Base-by-base conservation (phyloP, 257 asterid species). In the Capsicum pubescens region DNA sequence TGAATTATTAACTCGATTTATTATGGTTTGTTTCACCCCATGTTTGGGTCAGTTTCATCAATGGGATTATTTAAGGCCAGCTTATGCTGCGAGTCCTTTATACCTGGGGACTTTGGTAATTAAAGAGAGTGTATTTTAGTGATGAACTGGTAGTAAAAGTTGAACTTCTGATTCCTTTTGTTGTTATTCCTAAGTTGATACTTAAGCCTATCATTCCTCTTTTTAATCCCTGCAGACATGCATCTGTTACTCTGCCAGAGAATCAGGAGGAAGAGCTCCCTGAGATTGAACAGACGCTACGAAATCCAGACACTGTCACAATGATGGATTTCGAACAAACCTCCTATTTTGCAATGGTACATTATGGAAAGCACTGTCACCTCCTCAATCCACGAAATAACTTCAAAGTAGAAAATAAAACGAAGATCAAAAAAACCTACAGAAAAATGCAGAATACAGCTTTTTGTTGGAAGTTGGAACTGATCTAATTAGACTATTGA, bases 341-440 rank as follows among this genome's bases (percentile, higher is more conserved):
- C 68, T 63, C 90, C 36, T 92, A 91, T 79, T 83, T 93, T 61
- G 83, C 93, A 77, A 92, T 92, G 99, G 99, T 95, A 91, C 48
- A 2, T 1, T 71, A 42, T 14, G 35, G 13, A 80, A 21, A 71
- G 50, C 80, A n/a, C 19, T 16, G 26, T 0, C 2, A 68, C 26
- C 52, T 68, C 77, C 77, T 8, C 54, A 68, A 39, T 68, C 77
- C 26, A 68, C 17, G 14, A 16, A 68, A 68, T 68, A 68, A 68
- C 77, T 68, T 39, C 77, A 68, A 68, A 26, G 32, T 39, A 39
- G 5, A 39, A 1, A 39, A 39, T 39, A 39, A 39, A 39, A 39
- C 32, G 32, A 26, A 26, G 32, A 26, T 26, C 32, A 39, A 39
- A 2, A 39, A 39, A 39, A 39, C 3, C 42, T 39, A 39, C 42